These are phyloP conservation scores for Linanthus parryae DNA, from an alignment of 148 eudicot species.

Conservation along the genomic window DNA sequence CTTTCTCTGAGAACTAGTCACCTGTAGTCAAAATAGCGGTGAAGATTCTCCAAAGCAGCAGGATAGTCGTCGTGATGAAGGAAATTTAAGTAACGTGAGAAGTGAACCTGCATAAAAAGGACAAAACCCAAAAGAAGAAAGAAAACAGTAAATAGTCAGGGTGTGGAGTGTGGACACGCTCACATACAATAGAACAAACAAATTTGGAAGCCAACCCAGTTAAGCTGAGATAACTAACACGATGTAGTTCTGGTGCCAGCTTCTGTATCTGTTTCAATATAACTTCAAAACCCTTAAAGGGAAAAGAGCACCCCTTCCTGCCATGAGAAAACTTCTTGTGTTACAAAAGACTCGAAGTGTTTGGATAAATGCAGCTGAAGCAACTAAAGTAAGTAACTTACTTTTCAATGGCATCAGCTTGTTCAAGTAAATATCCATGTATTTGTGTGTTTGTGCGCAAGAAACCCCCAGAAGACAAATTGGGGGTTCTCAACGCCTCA, in stretches of 20 bases:
- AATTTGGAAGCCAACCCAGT: slow-evolving; percentile 1
- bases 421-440: slow-evolving; percentile 78
- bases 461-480: slow-evolving; percentile 42
- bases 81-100: slow-evolving; percentile 80
- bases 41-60: slow-evolving; percentile 91
- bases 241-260: slow-evolving; percentile 88
- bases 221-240: slow-evolving; percentile 48
- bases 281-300: slow-evolving; percentile 64
- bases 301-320: slow-evolving; percentile 85
- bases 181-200: not conserved
- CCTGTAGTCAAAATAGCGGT: slow-evolving; percentile 99
- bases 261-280: slow-evolving; percentile 68
- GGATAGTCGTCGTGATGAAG: slow-evolving; percentile 91
- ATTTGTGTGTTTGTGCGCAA: slow-evolving; percentile 85
- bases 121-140: slow-evolving; percentile 2
- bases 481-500: slow-evolving; percentile 20
- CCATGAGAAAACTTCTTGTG: slow-evolving; percentile 13
- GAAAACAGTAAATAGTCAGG: no score
- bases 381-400: slow-evolving; percentile 21
- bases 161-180: no score
- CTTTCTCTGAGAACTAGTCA: slow-evolving; percentile 14
- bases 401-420: slow-evolving; percentile 83
- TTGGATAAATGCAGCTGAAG: not conserved
- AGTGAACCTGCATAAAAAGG: slow-evolving; percentile 95
- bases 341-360: slow-evolving; percentile 1